Evolutionary conservation across 2,329 filamentous ascomycete species (phyloP).

Genomic region (Penicillium sp.): DNA sequence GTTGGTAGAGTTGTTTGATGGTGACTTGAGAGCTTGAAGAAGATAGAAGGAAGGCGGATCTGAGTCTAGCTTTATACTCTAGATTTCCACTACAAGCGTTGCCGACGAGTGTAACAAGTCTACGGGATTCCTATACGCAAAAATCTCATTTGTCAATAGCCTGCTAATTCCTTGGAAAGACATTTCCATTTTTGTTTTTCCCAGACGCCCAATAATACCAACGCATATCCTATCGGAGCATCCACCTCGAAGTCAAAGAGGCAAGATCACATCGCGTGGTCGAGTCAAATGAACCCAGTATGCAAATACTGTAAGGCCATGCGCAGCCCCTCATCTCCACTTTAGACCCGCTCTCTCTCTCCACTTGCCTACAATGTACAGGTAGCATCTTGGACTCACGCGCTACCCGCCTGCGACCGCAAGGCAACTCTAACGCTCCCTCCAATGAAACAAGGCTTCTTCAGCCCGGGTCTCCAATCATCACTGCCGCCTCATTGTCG

Average conservation of each 20-base stretch:
- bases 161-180: not conserved
- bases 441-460: slow-evolving; percentile 8
- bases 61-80: slow-evolving; percentile 20
- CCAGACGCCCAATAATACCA: not conserved
- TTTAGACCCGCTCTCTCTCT: not conserved
- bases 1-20: slow-evolving; percentile 2
- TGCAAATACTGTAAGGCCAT: not conserved
- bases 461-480: slow-evolving; percentile 1
- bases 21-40: not conserved
- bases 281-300: slow-evolving; percentile 20
- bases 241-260: not conserved
- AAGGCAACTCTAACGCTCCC: slow-evolving; percentile 13
- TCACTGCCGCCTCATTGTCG: not conserved
- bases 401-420: slow-evolving; percentile 18
- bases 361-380: not conserved
- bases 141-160: not conserved
- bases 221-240: slow-evolving; percentile 9
- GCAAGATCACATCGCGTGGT: slow-evolving; percentile 20
- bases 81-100: not conserved
- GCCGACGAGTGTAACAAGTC: not conserved
- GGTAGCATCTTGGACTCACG: slow-evolving; percentile 10
- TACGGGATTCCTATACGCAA: not conserved
- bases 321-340: not conserved
- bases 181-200: not conserved
- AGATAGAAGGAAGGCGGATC: slow-evolving; percentile 4